Base-by-base conservation (phyloP, 331 rosid species). In the Arachis monticola region DNA sequence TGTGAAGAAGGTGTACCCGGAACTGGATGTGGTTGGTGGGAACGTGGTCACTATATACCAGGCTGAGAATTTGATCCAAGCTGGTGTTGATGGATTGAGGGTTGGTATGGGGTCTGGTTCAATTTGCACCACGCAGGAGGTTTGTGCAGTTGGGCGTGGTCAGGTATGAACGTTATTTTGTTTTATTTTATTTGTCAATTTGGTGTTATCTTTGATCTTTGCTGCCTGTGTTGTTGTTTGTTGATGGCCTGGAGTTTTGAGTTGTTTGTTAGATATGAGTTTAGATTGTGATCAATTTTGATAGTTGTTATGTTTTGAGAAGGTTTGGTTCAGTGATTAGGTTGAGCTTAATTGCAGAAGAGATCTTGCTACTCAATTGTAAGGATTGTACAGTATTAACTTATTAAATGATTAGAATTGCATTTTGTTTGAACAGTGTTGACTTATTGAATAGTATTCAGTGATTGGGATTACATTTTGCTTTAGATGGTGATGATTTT, bases 51-150 rank as follows among this genome's bases (percentile, higher is more conserved):
- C 99, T 2, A 85, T 86, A 82, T 80, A 86, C 32, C 99, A 94
- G 74, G 97, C 99, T 10, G 96, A 90, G 74, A 92, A 94, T 81
- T 58, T 94, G 72, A 88, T 92, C 86, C 89, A 87, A 52, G 96
- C 97, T 2, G 99, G 99, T 35, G 99, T 73, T 8, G 99, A 94
- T 76, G 99, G 96, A 10, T 84, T 94, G 85, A 80, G 99, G 45
- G 90, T 94, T 63, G 97, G 99, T 45, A 94, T 94, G 99, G 99
- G 99, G 0, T 94, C 97, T 17, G 99, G 99, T 0, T 94, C 99
- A 32, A 94, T 94, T 40, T 94, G 99, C 64, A 94, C 97, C 7
- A 92, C 99, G 0, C 99, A 94, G 72, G 97, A 94, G 76, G 99
- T 92, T 10, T 94, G 99, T 9, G 99, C 99, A 0, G 99, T 92